Base-by-base conservation (phyloP, 1,284 basidiomycete species). In the Cutaneotrichosporon dermatis region DNA sequence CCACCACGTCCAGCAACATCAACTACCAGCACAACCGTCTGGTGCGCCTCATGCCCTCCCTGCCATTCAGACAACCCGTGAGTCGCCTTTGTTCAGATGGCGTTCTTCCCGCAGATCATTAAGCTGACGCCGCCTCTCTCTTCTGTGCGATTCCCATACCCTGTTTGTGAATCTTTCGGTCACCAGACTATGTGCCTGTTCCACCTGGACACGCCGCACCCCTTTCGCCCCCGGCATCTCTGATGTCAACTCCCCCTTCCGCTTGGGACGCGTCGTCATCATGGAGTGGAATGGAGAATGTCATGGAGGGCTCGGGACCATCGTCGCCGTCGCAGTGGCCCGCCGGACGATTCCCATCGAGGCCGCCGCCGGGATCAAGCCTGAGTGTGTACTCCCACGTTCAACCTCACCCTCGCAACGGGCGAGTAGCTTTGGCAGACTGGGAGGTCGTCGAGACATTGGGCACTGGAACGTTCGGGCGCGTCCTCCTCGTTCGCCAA, bases 361-460 rank as follows among this genome's bases (percentile, higher is more conserved):
- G 41, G 16, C 56, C 44, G 15, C 12, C 37, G 13, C 34, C 37
- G 12, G 46, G 53, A 9, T 43, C 33, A 35, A 15, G 25, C 46
- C 46, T 48, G 11, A 35, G 39, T 40, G 39, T 16, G 11, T 55
- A 45, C 25, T 25, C 44, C 10, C 16, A 25, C 3, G 45, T 35
- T 7, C 48, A 51, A 12, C 34, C 33, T 6, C 37, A 43, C 15
- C 55, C 55, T 11, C 40, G 55, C 13, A 64, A 61, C 43, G 63
- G 67, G 0, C 71, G 69, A 37, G 70, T 72, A 0, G 52, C 69
- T 5, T 59, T 79, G 16, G 66, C 73, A 45, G 76, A 77, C 61
- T 79, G 76, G 76, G 77, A 79, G 63, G 73, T 79, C 46, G 76
- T 79, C 43, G 77, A 79, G 56, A 79, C 77, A 2, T 66, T 79